Evolutionary conservation across 495 filamentous ascomycete species (phyloP).

Genomic region (Hypoxylon lenormandii): DNA sequence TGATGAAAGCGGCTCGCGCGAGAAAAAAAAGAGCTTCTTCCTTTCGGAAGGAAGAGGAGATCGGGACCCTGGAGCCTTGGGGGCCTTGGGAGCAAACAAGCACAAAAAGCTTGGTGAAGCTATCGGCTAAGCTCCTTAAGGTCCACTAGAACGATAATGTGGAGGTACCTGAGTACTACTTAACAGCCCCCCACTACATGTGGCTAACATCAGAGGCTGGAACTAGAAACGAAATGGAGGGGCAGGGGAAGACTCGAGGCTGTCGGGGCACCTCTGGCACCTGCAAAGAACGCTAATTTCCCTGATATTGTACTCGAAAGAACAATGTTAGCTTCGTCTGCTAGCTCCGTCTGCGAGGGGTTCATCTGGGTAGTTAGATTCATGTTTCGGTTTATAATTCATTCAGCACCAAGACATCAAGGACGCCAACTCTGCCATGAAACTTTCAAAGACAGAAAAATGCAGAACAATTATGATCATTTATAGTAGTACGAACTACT

Average conservation of each 20-base stretch:
- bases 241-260: constrained; percentile 21
- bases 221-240: constrained; percentile 14
- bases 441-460: neutral
- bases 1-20: constrained; percentile 53
- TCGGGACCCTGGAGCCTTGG: constrained; percentile 15
- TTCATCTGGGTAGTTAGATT: constrained; percentile 8
- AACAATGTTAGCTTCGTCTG: neutral
- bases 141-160: constrained; percentile 39
- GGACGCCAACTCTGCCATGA: neutral
- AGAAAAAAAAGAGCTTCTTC: constrained; percentile 39
- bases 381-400: neutral
- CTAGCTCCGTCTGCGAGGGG: too few species aligned
- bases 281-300: constrained; percentile 14
- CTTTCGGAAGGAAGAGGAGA: constrained; percentile 28
- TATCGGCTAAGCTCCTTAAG: constrained; percentile 52
- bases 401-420: neutral
- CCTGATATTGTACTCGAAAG: constrained; percentile 9
- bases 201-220: constrained; percentile 25
- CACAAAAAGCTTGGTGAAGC: constrained; percentile 42
- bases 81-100: constrained; percentile 23
- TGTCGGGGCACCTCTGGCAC: too few species aligned
- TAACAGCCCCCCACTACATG: neutral
- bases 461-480: neutral
- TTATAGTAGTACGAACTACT: too few species aligned
- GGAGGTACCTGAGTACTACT: constrained; percentile 11